Conservation (phyloP, 805 yeast genomes). For the Cyberlindnera amylophila region DNA sequence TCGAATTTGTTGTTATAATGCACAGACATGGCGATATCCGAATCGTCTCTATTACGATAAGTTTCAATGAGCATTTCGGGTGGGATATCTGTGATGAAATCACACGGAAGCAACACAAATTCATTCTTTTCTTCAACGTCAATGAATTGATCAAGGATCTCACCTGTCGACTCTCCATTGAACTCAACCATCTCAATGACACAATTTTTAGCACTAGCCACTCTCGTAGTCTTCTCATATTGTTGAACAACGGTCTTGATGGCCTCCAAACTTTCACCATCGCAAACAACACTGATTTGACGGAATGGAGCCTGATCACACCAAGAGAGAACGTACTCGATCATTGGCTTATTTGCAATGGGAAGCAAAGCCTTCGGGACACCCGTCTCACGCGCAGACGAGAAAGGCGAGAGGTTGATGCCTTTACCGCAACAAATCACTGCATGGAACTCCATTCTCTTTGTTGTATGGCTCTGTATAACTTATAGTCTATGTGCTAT, state of each 20-base stretch:
- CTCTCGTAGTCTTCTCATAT: constrained; percentile 40
- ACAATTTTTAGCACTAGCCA: constrained; percentile 28
- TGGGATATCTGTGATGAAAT: constrained; percentile 86
- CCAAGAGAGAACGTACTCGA: constrained; percentile 87
- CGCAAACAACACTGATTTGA: constrained; percentile 60
- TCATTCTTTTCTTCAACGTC: constrained; percentile 34
- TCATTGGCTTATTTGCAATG: constrained; percentile 84
- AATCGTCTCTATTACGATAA: constrained; percentile 65
- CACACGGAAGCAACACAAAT: constrained; percentile 89
- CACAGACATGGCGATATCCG: constrained; percentile 71
- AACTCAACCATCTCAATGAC: constrained; percentile 40
- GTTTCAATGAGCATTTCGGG: constrained; percentile 85
- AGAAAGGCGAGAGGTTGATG: constrained; percentile 64
- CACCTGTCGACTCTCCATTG: constrained; percentile 59
- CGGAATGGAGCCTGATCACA: constrained; percentile 82
- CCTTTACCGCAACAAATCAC: constrained; percentile 89
- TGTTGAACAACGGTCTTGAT: constrained; percentile 46
- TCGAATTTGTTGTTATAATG: constrained; percentile 73
- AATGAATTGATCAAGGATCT: constrained; percentile 48
- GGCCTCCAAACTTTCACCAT: constrained; percentile 41
- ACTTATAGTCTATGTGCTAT: background rate
- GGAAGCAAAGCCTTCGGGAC: constrained; percentile 84
- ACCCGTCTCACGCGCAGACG: constrained; percentile 58
- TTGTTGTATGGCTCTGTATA: background rate
- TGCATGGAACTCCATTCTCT: constrained; percentile 85